Evolutionary conservation across 1,284 basidiomycete species (phyloP), one percentile per base, ranked within the genome.

Genomic region (Apiotrichum siamense): DNA sequence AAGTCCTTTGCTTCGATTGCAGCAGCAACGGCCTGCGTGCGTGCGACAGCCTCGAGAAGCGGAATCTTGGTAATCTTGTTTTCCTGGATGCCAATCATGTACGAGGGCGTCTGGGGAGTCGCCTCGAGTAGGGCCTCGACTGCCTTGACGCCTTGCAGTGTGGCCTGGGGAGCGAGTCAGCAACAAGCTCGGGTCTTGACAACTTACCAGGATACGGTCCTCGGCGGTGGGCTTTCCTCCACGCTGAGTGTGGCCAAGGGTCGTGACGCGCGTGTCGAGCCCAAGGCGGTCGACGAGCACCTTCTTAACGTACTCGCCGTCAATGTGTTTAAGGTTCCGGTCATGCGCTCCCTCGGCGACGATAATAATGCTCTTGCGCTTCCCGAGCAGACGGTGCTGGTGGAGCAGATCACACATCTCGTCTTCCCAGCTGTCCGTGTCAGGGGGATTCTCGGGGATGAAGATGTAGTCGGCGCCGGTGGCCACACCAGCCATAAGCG

Each of bases 351-450:
- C 96, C 61, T 98, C 94, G 3, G 96, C 94, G 33, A 98, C 85
- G 59, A 99, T 96, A 55, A 99, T 91, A 61, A 99, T 96, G 1
- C 91, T 96, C 78, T 96, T 97, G 64, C 94, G 84, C 77, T 99
- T 98, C 36, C 96, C 94, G 27, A 88, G 77, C 57, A 83, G 79
- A 56, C 94, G 86, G 73, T 97, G 93, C 87, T 94, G 79, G 41
- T 85, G 80, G 49, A 97, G 86, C 39, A 84, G 81, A n/a, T 81
- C 80, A 73, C 91, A 96, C 88, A 99, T 90, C 62, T 86, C 82
- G 52, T 86, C 82, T 65, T 93, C 87, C 94, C 94, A 98, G 47
- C 85, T 80, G 53, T 85, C 81, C 0, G 74, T 75, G 50, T 77
- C 75, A 0, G 94, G 92, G 17, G 96, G 94, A 42, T 81, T 78